Base-by-base conservation (phyloP, 164 flowering plant species). In the Warburgia ugandensis region DNA sequence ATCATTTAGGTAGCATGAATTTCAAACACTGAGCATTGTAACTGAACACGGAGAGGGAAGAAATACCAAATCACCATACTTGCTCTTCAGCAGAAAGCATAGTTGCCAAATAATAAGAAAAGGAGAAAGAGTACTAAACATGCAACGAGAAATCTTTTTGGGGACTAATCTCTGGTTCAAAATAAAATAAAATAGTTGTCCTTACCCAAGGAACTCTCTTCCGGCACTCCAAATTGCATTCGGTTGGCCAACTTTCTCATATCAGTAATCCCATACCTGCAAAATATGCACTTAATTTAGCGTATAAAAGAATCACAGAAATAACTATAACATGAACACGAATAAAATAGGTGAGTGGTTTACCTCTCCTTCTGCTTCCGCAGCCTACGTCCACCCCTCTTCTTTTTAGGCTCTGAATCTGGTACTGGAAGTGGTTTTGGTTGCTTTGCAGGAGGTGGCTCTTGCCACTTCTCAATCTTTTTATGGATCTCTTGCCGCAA, bases 391-490 rank as follows among this genome's bases (percentile, higher is more conserved):
- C 99, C 95, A 57, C 99, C 99, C 60, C 94, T 79, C 68, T 80
- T 86, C 72, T 92, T 92, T 59, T 88, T 88, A 42, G 97, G 96
- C 27, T 92, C 96, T 60, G 99, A 88, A 69, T 92, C 98, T 32
- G 96, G 98, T 56, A 88, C 98, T 21, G 98, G 98, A 53, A 92
- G 86, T 42, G 96, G 96, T 54, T 86, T 92, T 33, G 95, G 94
- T 64, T 77, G 91, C 76, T 86, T 92, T 47, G 98, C 91, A 49
- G 98, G 98, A 30, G 96, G 94, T 2, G 95, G 96, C 54, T 92
- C 98, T 67, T 88, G 98, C 96, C 96, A 92, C 63, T 92, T 92
- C 56, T 84, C 96, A 59, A 92, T 91, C 67, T 85, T 87, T 67
- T 86, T 88, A 19, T 64, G 85, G 14, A 92, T 71, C 66, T 80